Evolutionary conservation across 164 flowering plant genomes (phyloP), one percentile per base, ranked within the genome.

Genomic region (Annona cherimola): DNA sequence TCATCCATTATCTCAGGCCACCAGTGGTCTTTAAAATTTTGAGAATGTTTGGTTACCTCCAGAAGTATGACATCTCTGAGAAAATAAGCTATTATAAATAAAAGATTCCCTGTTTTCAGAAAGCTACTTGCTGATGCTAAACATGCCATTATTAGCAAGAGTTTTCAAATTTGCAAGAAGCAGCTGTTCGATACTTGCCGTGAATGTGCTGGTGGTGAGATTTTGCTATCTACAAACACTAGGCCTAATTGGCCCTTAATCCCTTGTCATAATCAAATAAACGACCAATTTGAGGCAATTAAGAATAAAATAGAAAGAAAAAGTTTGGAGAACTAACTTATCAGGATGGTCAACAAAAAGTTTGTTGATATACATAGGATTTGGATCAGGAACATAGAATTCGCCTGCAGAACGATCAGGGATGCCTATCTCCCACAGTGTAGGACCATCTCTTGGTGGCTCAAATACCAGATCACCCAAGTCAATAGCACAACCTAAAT

Each of bases 391-490:
- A 54, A 91, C 69, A 55, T 76, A 94, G 72, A 89, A 94, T 43
- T 94, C 90, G 4, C 83, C 85, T 1, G 98, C 95, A 40, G 94
- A 80, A 43, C 98, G 91, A 76, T 92, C 97, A 66, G 97, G 97
- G 59, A 86, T 35, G 59, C 97, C 97, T 2, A 94, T 94, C 77
- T 94, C 98, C 98, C 97, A 94, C 65, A 92, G 54, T 1, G 97
- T 92, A 0, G 97, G 96, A 0, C 97, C 97, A 73, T 83, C 80
- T 80, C 98, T 84, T 62, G 91, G 94, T n/a, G 98, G 94, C 69
- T 84, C 82, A 73, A 81, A 90, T 2, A 85, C 83, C 14, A 90
- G 77, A 66, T 83, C 84, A 66, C 89, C 89, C 79, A 90, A 18
- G 39, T 83, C 81, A 54, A 84, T 79, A 7, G 83, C 76, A 75